Percentiles rank a stretch among this genome's conserved stretches.
Evolutionary conservation across 805 yeast genomes (phyloP).

Genomic region (Diddensiella santjacobensis): DNA sequence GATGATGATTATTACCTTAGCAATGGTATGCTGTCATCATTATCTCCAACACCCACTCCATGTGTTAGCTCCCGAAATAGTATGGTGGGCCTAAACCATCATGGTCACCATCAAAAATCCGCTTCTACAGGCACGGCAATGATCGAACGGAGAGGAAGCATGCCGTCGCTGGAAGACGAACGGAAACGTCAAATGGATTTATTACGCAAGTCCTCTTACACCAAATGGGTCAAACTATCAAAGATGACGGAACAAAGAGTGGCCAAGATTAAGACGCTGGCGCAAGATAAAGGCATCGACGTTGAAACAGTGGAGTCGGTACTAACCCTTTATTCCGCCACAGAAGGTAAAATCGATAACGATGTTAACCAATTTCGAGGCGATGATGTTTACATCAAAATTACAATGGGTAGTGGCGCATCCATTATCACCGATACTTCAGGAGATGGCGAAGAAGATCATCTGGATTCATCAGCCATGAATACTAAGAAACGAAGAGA

Average conservation of each 20-base stretch:
- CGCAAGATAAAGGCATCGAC: constrained; percentile 28
- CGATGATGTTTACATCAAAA: constrained; percentile 26
- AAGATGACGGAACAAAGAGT: constrained; percentile 26
- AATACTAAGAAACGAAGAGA: constrained; percentile 6
- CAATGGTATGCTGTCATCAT: background rate
- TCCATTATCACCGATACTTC: background rate
- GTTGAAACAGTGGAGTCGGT: constrained; percentile 27
- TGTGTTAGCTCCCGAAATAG: background rate
- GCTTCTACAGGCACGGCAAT: constrained; percentile 1
- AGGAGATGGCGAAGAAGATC: background rate
- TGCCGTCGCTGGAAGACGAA: constrained; percentile 1
- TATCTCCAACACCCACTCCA: constrained; percentile 1
- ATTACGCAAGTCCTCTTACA: constrained; percentile 13
- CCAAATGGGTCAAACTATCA: constrained; percentile 30
- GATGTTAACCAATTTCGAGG: constrained; percentile 23
- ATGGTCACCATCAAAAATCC: background rate
- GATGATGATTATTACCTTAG: constrained; percentile 1
- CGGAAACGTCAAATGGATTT: constrained; percentile 3
- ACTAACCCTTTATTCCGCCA: constrained; percentile 24
- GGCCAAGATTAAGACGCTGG: constrained; percentile 26
- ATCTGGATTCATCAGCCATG: constrained; percentile 4
- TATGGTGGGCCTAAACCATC: background rate
- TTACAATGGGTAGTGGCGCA: constrained; percentile 21
- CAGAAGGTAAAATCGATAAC: constrained; percentile 20
- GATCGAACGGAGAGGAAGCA: background rate